Conservation (phyloP, 306 rosid species). For the Phaseolus lunatus region DNA sequence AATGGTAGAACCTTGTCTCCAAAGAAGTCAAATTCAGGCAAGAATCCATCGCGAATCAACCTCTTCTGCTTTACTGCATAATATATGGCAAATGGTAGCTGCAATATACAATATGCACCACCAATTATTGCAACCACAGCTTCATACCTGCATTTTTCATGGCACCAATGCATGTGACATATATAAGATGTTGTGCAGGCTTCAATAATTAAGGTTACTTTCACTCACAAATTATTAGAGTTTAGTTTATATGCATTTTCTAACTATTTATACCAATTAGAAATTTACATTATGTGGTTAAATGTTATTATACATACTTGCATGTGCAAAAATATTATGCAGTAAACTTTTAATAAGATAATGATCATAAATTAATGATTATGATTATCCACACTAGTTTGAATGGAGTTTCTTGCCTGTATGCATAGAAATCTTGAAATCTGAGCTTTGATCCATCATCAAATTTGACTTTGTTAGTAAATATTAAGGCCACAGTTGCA, state of each 20-base stretch:
- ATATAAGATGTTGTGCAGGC: too few relatives aligned
- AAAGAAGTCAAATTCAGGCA: slow-evolving; percentile 66
- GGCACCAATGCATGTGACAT: not conserved
- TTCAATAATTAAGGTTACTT: too few relatives aligned
- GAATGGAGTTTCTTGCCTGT: slow-evolving; percentile 41
- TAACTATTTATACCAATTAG: too few relatives aligned
- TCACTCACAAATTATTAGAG: too few relatives aligned
- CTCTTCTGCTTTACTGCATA: slow-evolving; percentile 51
- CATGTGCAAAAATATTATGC: too few relatives aligned
- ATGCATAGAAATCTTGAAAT: slow-evolving; percentile 51
- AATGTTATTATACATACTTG: too few relatives aligned
- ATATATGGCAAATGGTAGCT: slow-evolving; percentile 60
- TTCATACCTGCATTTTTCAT: slow-evolving; percentile 51
- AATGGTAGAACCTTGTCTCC: slow-evolving; percentile 53
- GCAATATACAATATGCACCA: slow-evolving; percentile 55
- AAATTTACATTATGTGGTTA: too few relatives aligned
- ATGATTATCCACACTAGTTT: not conserved
- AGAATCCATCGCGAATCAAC: slow-evolving; percentile 45
- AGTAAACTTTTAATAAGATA: too few relatives aligned
- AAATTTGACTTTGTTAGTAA: slow-evolving; percentile 42
- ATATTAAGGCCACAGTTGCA: slow-evolving; percentile 42
- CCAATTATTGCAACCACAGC: slow-evolving; percentile 51
- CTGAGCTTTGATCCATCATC: slow-evolving; percentile 14
- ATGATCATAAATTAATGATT: not conserved
- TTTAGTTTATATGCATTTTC: too few relatives aligned